These are phyloP conservation scores for Penicillium subrubescens DNA, from an alignment of 495 filamentous ascomycete genomes.

Conservation along the genomic window DNA sequence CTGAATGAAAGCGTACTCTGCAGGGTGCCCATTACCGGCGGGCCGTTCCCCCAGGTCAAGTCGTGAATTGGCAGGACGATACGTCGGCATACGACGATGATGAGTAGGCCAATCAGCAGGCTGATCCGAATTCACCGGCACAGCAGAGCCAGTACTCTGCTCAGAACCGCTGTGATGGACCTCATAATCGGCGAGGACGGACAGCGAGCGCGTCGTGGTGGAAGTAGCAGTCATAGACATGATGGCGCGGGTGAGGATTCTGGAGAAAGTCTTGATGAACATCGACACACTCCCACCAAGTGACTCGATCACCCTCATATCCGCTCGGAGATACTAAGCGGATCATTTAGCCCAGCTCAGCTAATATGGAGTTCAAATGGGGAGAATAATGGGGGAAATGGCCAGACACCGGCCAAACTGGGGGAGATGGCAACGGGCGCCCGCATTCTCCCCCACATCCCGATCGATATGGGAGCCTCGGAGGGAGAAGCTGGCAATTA, in stretches of 20 bases:
- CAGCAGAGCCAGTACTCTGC: constrained; percentile 2
- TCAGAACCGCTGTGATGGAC: constrained; percentile 41
- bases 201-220: constrained; percentile 27
- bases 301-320: constrained; percentile 3
- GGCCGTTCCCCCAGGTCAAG: constrained; percentile 42
- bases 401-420: not conserved
- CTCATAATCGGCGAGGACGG: constrained; percentile 51
- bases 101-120: constrained; percentile 45
- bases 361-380: not conserved
- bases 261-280: constrained; percentile 4
- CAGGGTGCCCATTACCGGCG: constrained; percentile 38
- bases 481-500: not conserved
- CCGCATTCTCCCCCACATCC: constrained; percentile 35
- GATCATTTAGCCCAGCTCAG: not conserved
- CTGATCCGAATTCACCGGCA: constrained; percentile 12
- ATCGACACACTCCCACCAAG: not conserved
- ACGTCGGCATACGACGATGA: constrained; percentile 51
- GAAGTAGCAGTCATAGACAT: constrained; percentile 47
- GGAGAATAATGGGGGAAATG: not conserved
- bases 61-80: constrained; percentile 51
- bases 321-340: constrained; percentile 7
- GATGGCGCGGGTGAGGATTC: constrained; percentile 7
- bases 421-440: constrained; percentile 3
- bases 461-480: constrained; percentile 16
- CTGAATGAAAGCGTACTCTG: constrained; percentile 49